These are phyloP conservation scores for Cetraspora pellucida DNA, from an alignment of 192 early-diverging fungal species.

Conservation along the genomic window DNA sequence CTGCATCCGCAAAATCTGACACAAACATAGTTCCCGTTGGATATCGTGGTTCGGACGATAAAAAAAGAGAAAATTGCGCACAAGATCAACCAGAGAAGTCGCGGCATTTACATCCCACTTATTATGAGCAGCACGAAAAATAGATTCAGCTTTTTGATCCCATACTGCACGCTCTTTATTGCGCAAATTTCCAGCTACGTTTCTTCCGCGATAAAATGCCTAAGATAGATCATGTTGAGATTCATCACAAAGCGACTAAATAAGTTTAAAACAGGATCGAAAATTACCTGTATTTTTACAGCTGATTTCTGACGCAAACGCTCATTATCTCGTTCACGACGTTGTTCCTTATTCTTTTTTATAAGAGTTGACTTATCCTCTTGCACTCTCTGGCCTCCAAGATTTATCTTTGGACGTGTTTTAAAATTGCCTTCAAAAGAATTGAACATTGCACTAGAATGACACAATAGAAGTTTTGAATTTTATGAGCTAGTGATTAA, in stretches of 20 bases:
- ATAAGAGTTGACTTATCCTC: constrained; percentile 72
- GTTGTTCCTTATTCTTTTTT: constrained; percentile 69
- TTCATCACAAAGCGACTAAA: background rate
- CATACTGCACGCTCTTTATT: constrained; percentile 40
- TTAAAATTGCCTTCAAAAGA: constrained; percentile 83
- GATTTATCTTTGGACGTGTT: constrained; percentile 72
- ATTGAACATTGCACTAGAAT: constrained; percentile 5
- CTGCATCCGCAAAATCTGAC: constrained; percentile 32
- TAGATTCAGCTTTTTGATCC: constrained; percentile 36
- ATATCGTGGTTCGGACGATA: constrained; percentile 40
- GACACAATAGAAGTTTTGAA: too few relatives aligned
- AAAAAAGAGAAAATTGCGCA: constrained; percentile 47
- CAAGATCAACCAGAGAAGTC: constrained; percentile 1
- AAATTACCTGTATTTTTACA: constrained; percentile 62
- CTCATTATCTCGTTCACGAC: constrained; percentile 72
- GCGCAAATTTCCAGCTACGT: constrained; percentile 38
- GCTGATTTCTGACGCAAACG: constrained; percentile 60
- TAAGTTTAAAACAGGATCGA: background rate
- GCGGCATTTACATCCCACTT: constrained; percentile 7
- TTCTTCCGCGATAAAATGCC: constrained; percentile 64
- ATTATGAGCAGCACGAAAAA: background rate
- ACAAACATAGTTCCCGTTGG: constrained; percentile 35
- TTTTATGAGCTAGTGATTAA: too few relatives aligned
- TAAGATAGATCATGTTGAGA: background rate
- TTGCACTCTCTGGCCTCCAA: constrained; percentile 73